A percentile compares a stretch with the other conserved stretches of the same genome.
phyloP scores from a whole-genome alignment of 163 green algal species.

The Chlamydomonas reinhardtii region DNA sequence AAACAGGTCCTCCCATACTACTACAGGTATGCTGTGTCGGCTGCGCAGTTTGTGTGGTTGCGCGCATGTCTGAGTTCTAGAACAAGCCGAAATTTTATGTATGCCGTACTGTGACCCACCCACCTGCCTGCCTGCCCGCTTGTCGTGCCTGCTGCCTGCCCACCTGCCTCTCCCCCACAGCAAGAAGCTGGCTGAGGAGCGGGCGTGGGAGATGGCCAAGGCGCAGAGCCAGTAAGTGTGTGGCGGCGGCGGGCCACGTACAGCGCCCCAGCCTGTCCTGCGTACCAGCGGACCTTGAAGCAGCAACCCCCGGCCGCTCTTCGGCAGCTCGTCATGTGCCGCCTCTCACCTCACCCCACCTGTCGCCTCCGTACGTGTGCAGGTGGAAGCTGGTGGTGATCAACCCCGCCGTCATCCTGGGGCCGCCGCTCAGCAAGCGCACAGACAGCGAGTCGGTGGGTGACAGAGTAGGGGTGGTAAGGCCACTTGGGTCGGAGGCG shows the following conservation, averaged over 20 bases:
- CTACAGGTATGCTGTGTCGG: constrained; percentile 29
- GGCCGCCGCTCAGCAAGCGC: constrained; percentile 48
- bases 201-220: constrained; percentile 55
- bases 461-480: too few species aligned
- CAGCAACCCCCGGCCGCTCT: too few species aligned
- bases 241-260: too few species aligned
- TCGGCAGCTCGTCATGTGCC: neutral
- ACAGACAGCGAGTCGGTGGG: constrained; percentile 55
- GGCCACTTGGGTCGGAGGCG: too few species aligned
- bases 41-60: too few species aligned
- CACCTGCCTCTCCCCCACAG: constrained; percentile 32
- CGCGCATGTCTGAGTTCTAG: too few species aligned
- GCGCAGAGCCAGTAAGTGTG: constrained; percentile 12
- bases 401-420: constrained; percentile 58
- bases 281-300: too few species aligned
- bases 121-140: too few species aligned
- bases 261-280: too few species aligned
- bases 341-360: neutral
- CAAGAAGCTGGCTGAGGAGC: constrained; percentile 61
- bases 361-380: neutral
- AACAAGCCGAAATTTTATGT: too few species aligned
- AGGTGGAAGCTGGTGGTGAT: constrained; percentile 66
- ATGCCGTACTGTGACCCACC: too few species aligned
- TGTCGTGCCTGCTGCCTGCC: too few species aligned
- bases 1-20: constrained; percentile 55